phyloP scores from a whole-genome alignment of 2,329 filamentous ascomycete genomes.

The Capronia americana region DNA sequence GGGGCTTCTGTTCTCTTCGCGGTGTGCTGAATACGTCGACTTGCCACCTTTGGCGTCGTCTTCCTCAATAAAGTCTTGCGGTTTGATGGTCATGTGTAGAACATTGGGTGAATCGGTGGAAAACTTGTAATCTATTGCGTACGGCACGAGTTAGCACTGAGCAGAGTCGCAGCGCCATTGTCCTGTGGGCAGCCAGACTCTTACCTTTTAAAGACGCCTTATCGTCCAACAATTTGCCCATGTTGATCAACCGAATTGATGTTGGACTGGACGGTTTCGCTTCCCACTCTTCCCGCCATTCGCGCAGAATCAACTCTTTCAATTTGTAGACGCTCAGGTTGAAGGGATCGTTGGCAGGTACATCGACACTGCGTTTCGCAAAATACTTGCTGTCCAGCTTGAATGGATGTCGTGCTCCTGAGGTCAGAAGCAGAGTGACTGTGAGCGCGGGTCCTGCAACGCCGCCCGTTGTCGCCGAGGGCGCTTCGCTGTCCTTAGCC shows the following conservation, averaged over 20 bases:
- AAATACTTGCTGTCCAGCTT: constrained; percentile 88
- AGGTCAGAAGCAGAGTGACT: constrained; percentile 81
- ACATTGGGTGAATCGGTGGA: constrained; percentile 77
- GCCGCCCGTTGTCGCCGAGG: constrained; percentile 41
- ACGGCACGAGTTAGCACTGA: not conserved
- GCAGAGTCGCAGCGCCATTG: not conserved
- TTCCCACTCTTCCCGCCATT: constrained; percentile 94
- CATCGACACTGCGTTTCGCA: constrained; percentile 75
- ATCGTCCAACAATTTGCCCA: constrained; percentile 88
- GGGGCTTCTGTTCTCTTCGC: constrained; percentile 63
- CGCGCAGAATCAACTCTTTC: constrained; percentile 90
- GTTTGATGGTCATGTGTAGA: constrained; percentile 92
- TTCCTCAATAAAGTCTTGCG: constrained; percentile 78
- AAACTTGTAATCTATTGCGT: constrained; percentile 74
- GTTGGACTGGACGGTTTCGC: constrained; percentile 82
- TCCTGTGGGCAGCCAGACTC: constrained; percentile 5
- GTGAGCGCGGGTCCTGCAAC: constrained; percentile 53
- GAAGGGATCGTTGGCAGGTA: constrained; percentile 80
- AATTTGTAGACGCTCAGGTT: constrained; percentile 91
- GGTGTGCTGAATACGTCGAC: constrained; percentile 53
- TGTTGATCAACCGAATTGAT: constrained; percentile 88
- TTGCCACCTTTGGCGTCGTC: constrained; percentile 75
- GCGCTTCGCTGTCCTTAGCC: constrained; percentile 42
- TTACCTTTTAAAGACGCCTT: constrained; percentile 82
- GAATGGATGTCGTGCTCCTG: constrained; percentile 84